Evolutionary conservation across 306 rosid species (phyloP), one percentile per base, ranked within the genome.

Genomic region (Psophocarpus tetragonolobus): DNA sequence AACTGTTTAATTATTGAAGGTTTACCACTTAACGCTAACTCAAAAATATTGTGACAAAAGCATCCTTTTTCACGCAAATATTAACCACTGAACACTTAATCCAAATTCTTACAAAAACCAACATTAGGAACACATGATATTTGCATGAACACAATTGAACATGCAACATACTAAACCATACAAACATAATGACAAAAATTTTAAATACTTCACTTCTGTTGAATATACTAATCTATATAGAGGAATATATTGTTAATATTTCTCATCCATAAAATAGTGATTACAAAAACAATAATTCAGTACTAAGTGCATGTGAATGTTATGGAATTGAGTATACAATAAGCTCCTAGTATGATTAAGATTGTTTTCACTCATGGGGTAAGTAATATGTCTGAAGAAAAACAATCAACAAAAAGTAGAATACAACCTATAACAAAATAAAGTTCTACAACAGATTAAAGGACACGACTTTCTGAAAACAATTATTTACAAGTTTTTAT

Each of bases 401-500:
- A 18, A 68, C 74, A 27, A 45, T 77, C 21, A 54, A 44, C 50
- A 61, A 32, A 41, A 64, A 8, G 13, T 57, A 42, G 42, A 23
- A 51, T 51, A 11, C 10, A 45, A 42, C 56, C 20, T 53, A 36
- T 4, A 21, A 38, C 65, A 48, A 39, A 50, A 32, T 38, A 61
- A 17, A 42, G 36, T 38, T 14, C 15, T 10, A 71, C 48, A 54
- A 17, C 15, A 80, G 51, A 50, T 35, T 36, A 38, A 23, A 56
- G 68, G 35, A 35, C 26, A 8, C 27, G 57, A 58, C 77, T 56
- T 38, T 44, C 44, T 2, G 30, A 56, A 69, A 7, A 41, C n/a
- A 32, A 38, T 57, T 79, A 82, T 85, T 71, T 75, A 89, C 93
- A 87, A 36, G 24, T 80, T 75, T 45, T 18, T 9, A 66, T 24